phyloP scores from a whole-genome alignment of 78 protist genomes.

The Paratrimastix pyriformis region DNA sequence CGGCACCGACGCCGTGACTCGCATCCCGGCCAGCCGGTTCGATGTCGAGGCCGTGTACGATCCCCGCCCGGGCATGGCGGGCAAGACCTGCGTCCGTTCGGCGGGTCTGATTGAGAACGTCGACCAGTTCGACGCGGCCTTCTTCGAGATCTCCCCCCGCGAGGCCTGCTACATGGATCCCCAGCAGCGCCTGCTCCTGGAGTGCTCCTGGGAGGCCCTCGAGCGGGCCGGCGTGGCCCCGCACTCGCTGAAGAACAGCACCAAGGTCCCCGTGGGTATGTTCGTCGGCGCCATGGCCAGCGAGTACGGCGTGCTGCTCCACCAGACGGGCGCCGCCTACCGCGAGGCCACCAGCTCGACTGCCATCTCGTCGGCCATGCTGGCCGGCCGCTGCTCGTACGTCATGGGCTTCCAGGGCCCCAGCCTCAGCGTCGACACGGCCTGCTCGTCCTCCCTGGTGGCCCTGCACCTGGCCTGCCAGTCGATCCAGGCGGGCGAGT shows the following conservation, averaged over 20 bases:
- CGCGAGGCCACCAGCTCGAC: no score
- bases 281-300: background rate
- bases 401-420: background rate
- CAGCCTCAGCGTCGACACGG: constrained; percentile 4
- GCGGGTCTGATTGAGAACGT: no score
- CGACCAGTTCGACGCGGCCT: background rate
- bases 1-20: background rate
- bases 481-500: background rate
- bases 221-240: constrained; percentile 1
- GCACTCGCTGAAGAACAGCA: background rate
- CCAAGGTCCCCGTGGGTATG: background rate
- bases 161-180: constrained; percentile 66
- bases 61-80: no score
- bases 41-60: no score
- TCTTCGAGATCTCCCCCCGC: constrained; percentile 24
- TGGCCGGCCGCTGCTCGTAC: background rate
- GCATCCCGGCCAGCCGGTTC: background rate
- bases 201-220: constrained; percentile 38
- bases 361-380: background rate
- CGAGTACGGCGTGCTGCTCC: no score
- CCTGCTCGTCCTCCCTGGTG: constrained; percentile 1
- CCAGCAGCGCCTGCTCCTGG: constrained; percentile 65
- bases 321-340: no score
- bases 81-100: no score
- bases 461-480: constrained; percentile 5